Conservation (phyloP, 495 filamentous ascomycete genomes). For the Penicillium taxi region DNA sequence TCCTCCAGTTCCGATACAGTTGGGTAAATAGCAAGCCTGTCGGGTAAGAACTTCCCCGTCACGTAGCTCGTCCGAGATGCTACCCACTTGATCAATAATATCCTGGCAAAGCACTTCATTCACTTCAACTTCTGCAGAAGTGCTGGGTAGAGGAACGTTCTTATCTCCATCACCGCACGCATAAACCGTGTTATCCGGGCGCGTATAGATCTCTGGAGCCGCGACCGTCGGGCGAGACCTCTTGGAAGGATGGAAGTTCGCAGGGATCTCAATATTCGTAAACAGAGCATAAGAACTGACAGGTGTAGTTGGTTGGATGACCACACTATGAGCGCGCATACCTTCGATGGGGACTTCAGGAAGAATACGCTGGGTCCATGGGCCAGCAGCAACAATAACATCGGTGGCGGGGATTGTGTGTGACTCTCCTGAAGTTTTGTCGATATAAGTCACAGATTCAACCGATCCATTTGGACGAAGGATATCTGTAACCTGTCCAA, state of each 20-base stretch:
- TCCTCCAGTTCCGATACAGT: slow-evolving; percentile 53
- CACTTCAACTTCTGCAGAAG: slow-evolving; percentile 67
- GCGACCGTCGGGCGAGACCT: slow-evolving; percentile 51
- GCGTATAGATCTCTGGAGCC: slow-evolving; percentile 87
- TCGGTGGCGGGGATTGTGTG: slow-evolving; percentile 68
- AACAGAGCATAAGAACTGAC: slow-evolving; percentile 86
- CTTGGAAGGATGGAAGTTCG: slow-evolving; percentile 45
- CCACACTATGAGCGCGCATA: slow-evolving; percentile 83
- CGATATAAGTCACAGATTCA: slow-evolving; percentile 64
- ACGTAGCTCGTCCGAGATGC: slow-evolving; percentile 67
- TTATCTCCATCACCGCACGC: slow-evolving; percentile 88
- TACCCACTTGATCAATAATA: slow-evolving; percentile 70
- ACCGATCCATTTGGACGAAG: slow-evolving; percentile 47
- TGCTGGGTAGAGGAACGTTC: slow-evolving; percentile 62
- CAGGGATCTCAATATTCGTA: slow-evolving; percentile 75
- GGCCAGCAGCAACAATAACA: slow-evolving; percentile 77
- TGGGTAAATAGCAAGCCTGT: slow-evolving; percentile 94
- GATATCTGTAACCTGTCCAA: slow-evolving; percentile 59
- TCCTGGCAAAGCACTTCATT: slow-evolving; percentile 78
- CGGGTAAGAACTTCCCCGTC: slow-evolving; percentile 69
- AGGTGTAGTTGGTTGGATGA: slow-evolving; percentile 63
- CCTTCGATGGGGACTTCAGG: slow-evolving; percentile 72
- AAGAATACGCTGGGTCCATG: slow-evolving; percentile 73
- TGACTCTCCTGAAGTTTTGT: slow-evolving; percentile 50
- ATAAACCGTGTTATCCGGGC: slow-evolving; percentile 83